Base-by-base conservation (phyloP, 352 stramenopile genomes). In the Pilasporangium apinafurcum region DNA sequence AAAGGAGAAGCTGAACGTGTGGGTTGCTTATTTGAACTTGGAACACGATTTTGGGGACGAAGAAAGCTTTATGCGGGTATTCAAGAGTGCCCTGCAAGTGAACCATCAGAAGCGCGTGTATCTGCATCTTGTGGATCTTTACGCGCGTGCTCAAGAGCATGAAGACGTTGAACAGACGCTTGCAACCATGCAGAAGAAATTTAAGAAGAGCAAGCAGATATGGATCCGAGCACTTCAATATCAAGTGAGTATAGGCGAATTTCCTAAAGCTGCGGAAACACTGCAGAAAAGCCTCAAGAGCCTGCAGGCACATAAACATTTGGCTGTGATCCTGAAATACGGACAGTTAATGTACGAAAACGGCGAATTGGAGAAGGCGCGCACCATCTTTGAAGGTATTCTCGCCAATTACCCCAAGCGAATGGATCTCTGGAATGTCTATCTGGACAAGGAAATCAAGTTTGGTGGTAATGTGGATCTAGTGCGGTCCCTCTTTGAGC, bases 371-470 rank as follows among this genome's bases (percentile, higher is more conserved):
- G 95, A 98, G 59, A 95, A 96, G 53, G 95, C 85, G 26, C 78
- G 95, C 28, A 98, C 94, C 8, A 93, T 98, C 32, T 98, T 98
- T 31, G 93, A 98, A 50, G 89, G 88, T 25, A 69, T 98, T 10
- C 44, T 98, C 31, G 65, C 80, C 29, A 98, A 96, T 56, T 93
- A 98, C 73, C 86, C 88, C 13, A 98, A 98, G 68, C 88, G 93
- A 21, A 82, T 98, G 50, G 95, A 98, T 63, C 56, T 98, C 20
- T 92, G 96, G 66, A 98, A 97, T 67, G 91, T 98, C 17, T 98
- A 98, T 65, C 54, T 98, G 56, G 95, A 98, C 65, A 98, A 98
- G 68, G 95, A 98, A 73, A 83, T 98, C 47, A 98, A 98, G 69
- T 92, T 83, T 35, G 77, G 91, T 35, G 62, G 66, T 46, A 82